These are phyloP conservation scores for Naganishia antarctica DNA, from an alignment of 768 basidiomycete species.

Conservation along the genomic window DNA sequence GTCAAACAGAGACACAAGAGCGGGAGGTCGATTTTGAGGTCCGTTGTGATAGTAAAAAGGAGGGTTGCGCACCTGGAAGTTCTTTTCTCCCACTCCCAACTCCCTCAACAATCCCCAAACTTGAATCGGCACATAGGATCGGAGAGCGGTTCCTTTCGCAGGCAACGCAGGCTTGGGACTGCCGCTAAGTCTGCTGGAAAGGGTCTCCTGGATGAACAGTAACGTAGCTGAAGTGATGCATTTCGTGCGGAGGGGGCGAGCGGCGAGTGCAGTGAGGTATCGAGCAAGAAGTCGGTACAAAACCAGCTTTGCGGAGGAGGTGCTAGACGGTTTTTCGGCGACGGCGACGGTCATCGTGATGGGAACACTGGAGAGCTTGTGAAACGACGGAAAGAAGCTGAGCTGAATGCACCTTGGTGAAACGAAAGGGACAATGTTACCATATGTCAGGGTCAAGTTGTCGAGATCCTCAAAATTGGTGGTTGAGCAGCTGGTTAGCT, in stretches of 20 bases:
- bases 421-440: no score
- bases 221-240: constrained; percentile 65
- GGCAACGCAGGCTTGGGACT: constrained; percentile 58
- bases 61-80: constrained; percentile 22
- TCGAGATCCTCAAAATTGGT: no score
- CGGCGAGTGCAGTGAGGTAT: constrained; percentile 65
- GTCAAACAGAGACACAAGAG: constrained; percentile 51
- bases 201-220: constrained; percentile 67
- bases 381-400: neutral
- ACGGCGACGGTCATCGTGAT: constrained; percentile 9
- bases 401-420: no score
- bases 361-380: neutral
- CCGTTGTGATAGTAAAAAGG: no score
- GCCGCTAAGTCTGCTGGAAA: constrained; percentile 67
- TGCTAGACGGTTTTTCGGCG: constrained; percentile 9
- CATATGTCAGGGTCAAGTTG: no score
- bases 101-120: constrained; percentile 19
- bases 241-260: constrained; percentile 74
- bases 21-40: no score
- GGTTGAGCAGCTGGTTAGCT: no score
- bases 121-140: constrained; percentile 24
- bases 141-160: constrained; percentile 69
- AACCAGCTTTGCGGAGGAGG: constrained; percentile 19
- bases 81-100: constrained; percentile 25
- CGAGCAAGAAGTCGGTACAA: constrained; percentile 29